Evolutionary conservation across 306 rosid species (phyloP), one percentile per base, ranked within the genome.

Genomic region (Quercus variabilis): DNA sequence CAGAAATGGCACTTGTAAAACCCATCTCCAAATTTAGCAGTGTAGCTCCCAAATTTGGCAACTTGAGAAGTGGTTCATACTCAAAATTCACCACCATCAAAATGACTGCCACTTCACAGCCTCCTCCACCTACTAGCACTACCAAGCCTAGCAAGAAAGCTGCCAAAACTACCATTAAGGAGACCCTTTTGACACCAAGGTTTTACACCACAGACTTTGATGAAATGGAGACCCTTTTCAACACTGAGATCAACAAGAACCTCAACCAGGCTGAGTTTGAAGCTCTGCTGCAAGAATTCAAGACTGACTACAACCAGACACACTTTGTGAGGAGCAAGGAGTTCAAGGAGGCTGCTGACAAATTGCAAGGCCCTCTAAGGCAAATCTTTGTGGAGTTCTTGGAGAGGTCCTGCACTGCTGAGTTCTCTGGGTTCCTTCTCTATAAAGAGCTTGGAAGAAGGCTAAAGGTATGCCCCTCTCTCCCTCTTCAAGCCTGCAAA

Each of bases 361-460:
- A 93, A 72, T 12, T 95, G 25, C 79, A 95, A 19, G 99, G 96
- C 1, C 93, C 90, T 30, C 95, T 95, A 15, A 84, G 99, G 21
- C 97, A 95, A 80, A 95, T 95, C 79, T 95, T 95, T 73, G 99
- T 95, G 3, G 99, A 95, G 94, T 95, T 95, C 80, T 90, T 95
- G 55, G 98, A 95, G 88, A 89, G 99, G 90, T 95, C 99, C 25
- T 95, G 98, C 31, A 95, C 99, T 81, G 99, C 99, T 74, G 99
- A 95, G 79, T 95, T 95, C 91, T 95, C 99, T 69, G 99, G 99
- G 1, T 95, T 95, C 76, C 97, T 95, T 78, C 97, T 95, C 35
- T 95, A 95, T 92, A 95, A 95, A 74, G 99, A 95, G 88, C 94
- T 95, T 21, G 99, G 99, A 75, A 85, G 98, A 85, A 92, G 99